Evolutionary conservation across 441 rosid genomes (phyloP), one percentile per base, ranked within the genome.

Genomic region (Euphorbia celastroides): DNA sequence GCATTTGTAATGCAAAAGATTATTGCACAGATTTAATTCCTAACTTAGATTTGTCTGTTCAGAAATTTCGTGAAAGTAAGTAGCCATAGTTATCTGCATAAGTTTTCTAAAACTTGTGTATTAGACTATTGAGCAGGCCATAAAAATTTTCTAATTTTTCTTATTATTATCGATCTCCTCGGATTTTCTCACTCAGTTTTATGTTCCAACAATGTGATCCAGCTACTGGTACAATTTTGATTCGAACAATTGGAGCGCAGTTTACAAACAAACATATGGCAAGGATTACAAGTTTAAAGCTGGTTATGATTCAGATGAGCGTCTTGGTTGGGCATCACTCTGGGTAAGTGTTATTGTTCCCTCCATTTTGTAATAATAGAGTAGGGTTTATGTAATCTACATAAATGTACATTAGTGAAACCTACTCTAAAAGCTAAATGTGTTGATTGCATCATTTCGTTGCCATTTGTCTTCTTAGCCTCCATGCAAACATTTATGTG

Each of bases 201-300:
- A 26, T 57, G 62, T 60, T 58, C 38, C 57, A 46, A 38, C 44
- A 52, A 36, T 42, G 14, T 70, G 36, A 61, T 75, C 66, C 84
- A 94, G 99, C 79, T 91, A 91, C 79, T 85, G 78, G 89, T 91
- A 93, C 86, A 82, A 87, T 69, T 79, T 94, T 52, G 91, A 91
- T 78, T 74, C 83, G 74, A 82, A 94, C 84, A 36, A 80, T 79
- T 91, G 99, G 99, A 87, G 96, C 79, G 99, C 92, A 2, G 99
- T 88, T 50, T 94, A 86, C 88, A 94, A 91, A 81, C 96, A 86
- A 71, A 88, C 88, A 11, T 76, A 84, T 66, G 88, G 88, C 62
- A 84, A 89, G 78, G 97, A 91, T 79, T 85, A 77, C 81, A 91
- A 91, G 75, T 75, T 94, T 61, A 94, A 91, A 83, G 93, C 93